phyloP scores from a whole-genome alignment of 345 rosid genomes.

The Corchorus capsularis region DNA sequence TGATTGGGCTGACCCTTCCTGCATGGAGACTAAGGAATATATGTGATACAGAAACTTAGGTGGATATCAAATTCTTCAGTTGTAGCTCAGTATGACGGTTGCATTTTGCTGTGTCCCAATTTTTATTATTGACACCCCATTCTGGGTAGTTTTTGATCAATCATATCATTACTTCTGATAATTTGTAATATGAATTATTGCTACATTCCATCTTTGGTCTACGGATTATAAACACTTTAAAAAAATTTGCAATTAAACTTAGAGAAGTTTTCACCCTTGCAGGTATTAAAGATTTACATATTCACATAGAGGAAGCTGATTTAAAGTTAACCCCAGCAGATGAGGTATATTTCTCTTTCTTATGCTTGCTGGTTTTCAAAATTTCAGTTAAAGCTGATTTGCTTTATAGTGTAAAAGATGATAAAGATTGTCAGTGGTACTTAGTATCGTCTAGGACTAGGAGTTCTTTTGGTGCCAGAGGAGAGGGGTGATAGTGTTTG shows the following conservation, averaged over 20 bases:
- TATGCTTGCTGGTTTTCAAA: neutral
- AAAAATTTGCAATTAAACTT: neutral
- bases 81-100: neutral
- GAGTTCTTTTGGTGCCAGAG: neutral
- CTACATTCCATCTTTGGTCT: neutral
- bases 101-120: neutral
- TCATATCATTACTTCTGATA: neutral
- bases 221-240: neutral
- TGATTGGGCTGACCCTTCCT: neutral
- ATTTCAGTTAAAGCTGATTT: neutral
- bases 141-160: neutral
- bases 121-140: neutral
- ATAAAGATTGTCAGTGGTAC: neutral
- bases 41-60: neutral
- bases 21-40: neutral
- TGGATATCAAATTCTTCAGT: neutral
- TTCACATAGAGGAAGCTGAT: slow-evolving; percentile 50
- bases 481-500: neutral
- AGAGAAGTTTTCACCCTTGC: neutral
- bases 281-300: slow-evolving; percentile 55
- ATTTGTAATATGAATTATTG: neutral
- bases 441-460: neutral
- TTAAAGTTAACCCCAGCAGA: slow-evolving; percentile 50
- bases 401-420: neutral
- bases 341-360: slow-evolving; percentile 43